Evolutionary conservation across 2,329 filamentous ascomycete genomes (phyloP), one percentile per base, ranked within the genome.

Genomic region (Cercospora citrullina): DNA sequence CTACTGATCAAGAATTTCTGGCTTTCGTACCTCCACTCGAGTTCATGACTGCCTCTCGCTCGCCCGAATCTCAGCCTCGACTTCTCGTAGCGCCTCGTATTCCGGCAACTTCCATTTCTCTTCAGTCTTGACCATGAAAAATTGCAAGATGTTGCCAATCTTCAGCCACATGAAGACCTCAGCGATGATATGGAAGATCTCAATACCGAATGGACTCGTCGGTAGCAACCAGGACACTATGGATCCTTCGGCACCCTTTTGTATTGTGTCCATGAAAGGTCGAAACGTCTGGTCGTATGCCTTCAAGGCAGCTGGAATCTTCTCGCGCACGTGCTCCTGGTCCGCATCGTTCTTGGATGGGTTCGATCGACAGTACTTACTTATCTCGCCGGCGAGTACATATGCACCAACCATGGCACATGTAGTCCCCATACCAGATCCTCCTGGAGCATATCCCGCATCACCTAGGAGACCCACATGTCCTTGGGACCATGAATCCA

Each of bases 131-230:
- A 33, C 21, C 36, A 67, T 63, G 60, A 63, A 63, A 7, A n/a
- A 42, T 23, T 51, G 69, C 14, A 31, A 67, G 9, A 73, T 23
- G 53, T 26, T 55, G 30, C 65, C 65, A 36, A 74, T 21, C 33
- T 59, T 64, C 57, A 66, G 55, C 59, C 55, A 68, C 26, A 66
- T 59, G 23, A 75, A 62, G 7, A 73, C 16, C 30, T 67, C 61
- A 31, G 75, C 30, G 0, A 75, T 14, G 14, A 63, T 31, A 23
- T 77, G 71, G 8, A 75, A 60, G 1, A 77, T 8, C 48, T 68
- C 60, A 3, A 78, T 51, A 4, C 75, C 77, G 74, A 72, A 76
- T n/a, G 31, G 48, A 1, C 74, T 77, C 70, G 78, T 76, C 12
- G 77, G 79, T 4, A 68, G 73, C 75, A 8, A 73, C 72, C 10